A percentile compares a stretch with the other conserved stretches of the same genome.
phyloP scores from a whole-genome alignment of 352 stramenopile species.

The Phytophthora citrophthora region DNA sequence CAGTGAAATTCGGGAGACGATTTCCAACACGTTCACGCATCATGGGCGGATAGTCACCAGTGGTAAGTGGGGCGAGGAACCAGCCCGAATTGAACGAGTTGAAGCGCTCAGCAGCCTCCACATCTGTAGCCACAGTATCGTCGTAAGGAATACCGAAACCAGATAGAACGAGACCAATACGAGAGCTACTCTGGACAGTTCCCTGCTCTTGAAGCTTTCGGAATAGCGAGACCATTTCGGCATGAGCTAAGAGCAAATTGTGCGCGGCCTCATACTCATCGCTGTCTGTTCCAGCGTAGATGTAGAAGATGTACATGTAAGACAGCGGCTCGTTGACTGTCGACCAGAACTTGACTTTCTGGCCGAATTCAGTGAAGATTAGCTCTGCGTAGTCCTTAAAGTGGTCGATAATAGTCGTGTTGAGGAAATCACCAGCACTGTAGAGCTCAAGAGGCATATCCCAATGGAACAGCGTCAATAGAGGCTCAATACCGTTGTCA shows the following conservation, averaged over 20 bases:
- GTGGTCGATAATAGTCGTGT: slow-evolving; percentile 47
- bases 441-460: slow-evolving; percentile 29
- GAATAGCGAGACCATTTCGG: slow-evolving; percentile 83
- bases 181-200: slow-evolving; percentile 49
- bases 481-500: not conserved
- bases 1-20: slow-evolving; percentile 87
- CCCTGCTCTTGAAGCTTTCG: slow-evolving; percentile 62
- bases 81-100: slow-evolving; percentile 91
- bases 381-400: slow-evolving; percentile 91
- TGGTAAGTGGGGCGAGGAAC: slow-evolving; percentile 88
- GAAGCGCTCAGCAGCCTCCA: slow-evolving; percentile 69
- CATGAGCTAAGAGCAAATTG: slow-evolving; percentile 92
- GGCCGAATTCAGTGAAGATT: slow-evolving; percentile 91
- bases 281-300: slow-evolving; percentile 33
- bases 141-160: slow-evolving; percentile 83
- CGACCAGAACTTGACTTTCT: slow-evolving; percentile 92
- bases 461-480: slow-evolving; percentile 22
- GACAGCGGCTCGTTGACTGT: slow-evolving; percentile 95
- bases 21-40: slow-evolving; percentile 85
- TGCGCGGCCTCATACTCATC: slow-evolving; percentile 69
- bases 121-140: slow-evolving; percentile 39
- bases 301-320: slow-evolving; percentile 86
- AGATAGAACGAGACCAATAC: slow-evolving; percentile 92
- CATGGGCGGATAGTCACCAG: slow-evolving; percentile 89
- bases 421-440: slow-evolving; percentile 37